These are phyloP conservation scores for Nelumbo lutea DNA, from an alignment of 164 flowering plant genomes.

Conservation along the genomic window DNA sequence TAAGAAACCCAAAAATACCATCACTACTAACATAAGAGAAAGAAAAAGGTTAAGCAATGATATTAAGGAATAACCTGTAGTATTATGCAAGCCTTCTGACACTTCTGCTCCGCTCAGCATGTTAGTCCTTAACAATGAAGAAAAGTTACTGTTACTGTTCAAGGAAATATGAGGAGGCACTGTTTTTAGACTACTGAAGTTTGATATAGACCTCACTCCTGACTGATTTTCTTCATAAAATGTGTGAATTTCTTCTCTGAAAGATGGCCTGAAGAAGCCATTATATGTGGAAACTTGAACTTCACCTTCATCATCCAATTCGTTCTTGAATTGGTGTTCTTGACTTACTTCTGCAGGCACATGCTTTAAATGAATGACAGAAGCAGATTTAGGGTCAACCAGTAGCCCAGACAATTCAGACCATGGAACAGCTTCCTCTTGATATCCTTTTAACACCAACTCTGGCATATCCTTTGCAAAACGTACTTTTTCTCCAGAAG, in stretches of 20 bases:
- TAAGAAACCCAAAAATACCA: background rate
- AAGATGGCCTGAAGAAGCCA: constrained; percentile 21
- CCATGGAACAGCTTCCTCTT: constrained; percentile 13
- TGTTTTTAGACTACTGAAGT: constrained; percentile 22
- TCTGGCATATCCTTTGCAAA: constrained; percentile 17
- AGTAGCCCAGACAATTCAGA: constrained; percentile 10
- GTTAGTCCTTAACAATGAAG: constrained; percentile 16
- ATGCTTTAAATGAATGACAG: constrained; percentile 15
- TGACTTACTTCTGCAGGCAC: constrained; percentile 12
- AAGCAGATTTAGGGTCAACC: constrained; percentile 13
- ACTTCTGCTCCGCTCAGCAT: constrained; percentile 18
- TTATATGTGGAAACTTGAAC: constrained; percentile 10
- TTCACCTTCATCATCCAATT: constrained; percentile 19
- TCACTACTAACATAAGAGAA: background rate
- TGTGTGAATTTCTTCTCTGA: constrained; percentile 45
- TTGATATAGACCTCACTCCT: constrained; percentile 14
- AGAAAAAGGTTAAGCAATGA: background rate
- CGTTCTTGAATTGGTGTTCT: constrained; percentile 9
- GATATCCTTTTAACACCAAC: constrained; percentile 14
- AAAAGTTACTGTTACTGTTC: constrained; percentile 14
- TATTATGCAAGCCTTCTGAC: constrained; percentile 15
- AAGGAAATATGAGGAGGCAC: constrained; percentile 20
- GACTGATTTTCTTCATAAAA: constrained; percentile 40
- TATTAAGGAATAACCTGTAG: constrained; percentile 34
- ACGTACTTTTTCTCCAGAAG: constrained; percentile 10